Percentiles rank a stretch among this genome's conserved stretches.
phyloP scores from a whole-genome alignment of 2,329 filamentous ascomycete genomes.

The Ophiostoma perfectum region DNA sequence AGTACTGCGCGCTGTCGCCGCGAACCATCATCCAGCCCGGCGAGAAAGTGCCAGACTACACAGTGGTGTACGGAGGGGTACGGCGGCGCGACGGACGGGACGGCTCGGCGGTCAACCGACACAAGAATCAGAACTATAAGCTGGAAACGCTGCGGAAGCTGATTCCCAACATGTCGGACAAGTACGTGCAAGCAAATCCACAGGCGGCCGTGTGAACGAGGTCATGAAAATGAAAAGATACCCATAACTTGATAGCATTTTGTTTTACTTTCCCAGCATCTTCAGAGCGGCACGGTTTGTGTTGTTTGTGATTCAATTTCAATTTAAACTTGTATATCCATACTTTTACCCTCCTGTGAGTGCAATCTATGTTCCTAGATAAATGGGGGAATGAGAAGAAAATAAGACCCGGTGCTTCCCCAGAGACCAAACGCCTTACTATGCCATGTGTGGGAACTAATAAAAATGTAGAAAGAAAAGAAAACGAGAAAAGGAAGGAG shows the following conservation, averaged over 20 bases:
- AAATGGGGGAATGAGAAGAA: conserved; percentile 3
- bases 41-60: conserved; percentile 58
- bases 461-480: neutral
- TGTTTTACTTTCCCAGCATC: neutral
- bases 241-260: neutral
- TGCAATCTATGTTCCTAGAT: neutral
- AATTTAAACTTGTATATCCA: conserved; percentile 1
- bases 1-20: conserved; percentile 67
- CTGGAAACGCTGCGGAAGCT: conserved; percentile 62
- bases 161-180: conserved; percentile 55
- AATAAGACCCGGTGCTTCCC: neutral
- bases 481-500: neutral
- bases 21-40: conserved; percentile 54
- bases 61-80: conserved; percentile 60
- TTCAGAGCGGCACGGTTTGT: no score
- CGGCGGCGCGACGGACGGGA: conserved; percentile 52
- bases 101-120: conserved; percentile 56
- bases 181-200: conserved; percentile 23
- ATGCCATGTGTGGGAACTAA: neutral
- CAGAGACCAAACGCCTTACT: neutral
- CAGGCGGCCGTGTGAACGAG: no score
- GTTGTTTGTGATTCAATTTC: neutral
- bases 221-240: neutral
- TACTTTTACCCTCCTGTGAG: neutral
- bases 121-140: conserved; percentile 60